Evolutionary conservation across 805 yeast genomes (phyloP), one percentile per base, ranked within the genome.

Genomic region (Wickerhamiella alocasiicola): DNA sequence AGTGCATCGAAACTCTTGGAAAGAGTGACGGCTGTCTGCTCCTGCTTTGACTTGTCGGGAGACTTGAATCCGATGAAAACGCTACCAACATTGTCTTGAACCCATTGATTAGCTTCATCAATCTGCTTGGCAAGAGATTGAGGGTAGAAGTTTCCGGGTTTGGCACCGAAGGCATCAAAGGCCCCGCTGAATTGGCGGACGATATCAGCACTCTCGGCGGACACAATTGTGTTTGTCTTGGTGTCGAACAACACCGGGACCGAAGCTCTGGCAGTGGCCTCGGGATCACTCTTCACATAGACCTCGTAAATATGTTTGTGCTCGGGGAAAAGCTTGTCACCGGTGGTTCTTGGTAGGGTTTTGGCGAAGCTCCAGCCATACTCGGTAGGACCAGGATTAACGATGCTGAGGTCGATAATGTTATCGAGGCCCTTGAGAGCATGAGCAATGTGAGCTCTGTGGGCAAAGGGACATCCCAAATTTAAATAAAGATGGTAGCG

Each of bases 401-500:
- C 95, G 29, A 82, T 80, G 12, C 85, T 73, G 19, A 64, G 50
- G 32, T 59, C 53, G 42, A 65, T 67, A 16, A 59, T 49, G 41
- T 61, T 61, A 11, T 65, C 59, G 34, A 80, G 58, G 0, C 94
- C 93, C 61, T 83, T 82, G 46, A 85, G 64, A 5, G 68, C 59
- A 39, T 94, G 62, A 3, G 78, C 70, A 41, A 84, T 75, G 44
- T 84, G 65, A 0, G 87, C 73, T 43, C 96, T 69, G 55, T 83
- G 93, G 1, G 96, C 96, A 82, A 95, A 87, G 2, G 97, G 97
- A 61, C 97, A 87, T 3, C 94, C 94, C 36, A 67, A 64, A 1
- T 85, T 78, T 11, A 84, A 88, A 53, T 80, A 85, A 42, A 85
- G 68, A 61, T 84, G 94, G 57, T 87, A 87, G 53, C 97, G 71